phyloP scores from a whole-genome alignment of 441 rosid species.

The Bocquillonia castaneifolia region DNA sequence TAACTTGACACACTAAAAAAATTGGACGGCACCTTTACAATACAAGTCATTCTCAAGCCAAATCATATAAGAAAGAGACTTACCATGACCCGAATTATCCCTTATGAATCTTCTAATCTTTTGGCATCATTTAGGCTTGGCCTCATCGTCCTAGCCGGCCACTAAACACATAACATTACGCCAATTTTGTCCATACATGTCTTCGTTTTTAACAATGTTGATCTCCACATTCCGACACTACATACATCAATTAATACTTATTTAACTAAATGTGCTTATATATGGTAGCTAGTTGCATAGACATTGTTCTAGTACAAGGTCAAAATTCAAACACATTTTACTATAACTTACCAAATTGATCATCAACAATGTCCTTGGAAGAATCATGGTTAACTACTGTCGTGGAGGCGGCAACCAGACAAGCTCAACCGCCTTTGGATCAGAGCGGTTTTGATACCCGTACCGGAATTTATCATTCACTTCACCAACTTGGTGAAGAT shows the following conservation, averaged over 20 bases:
- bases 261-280: background rate
- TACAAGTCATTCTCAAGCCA: background rate
- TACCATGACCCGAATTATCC: background rate
- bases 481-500: conserved; percentile 25
- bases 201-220: conserved; percentile 27
- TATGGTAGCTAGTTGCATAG: too few relatives aligned
- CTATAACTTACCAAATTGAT: background rate
- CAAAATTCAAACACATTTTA: background rate
- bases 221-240: background rate
- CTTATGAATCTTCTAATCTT: background rate
- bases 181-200: background rate
- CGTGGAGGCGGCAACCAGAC: conserved; percentile 12
- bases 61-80: background rate
- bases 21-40: conserved; percentile 7
- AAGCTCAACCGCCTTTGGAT: background rate
- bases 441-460: conserved; percentile 34
- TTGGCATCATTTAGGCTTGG: background rate
- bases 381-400: conserved; percentile 24
- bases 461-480: conserved; percentile 45
- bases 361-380: conserved; percentile 20
- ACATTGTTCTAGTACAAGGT: background rate
- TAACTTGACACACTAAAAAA: too few relatives aligned
- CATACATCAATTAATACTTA: conserved; percentile 2
- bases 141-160: conserved; percentile 24
- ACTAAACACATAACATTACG: background rate